These are phyloP conservation scores for Craspedostauros australis DNA, from an alignment of 108 stramenopile genomes.

Conservation along the genomic window DNA sequence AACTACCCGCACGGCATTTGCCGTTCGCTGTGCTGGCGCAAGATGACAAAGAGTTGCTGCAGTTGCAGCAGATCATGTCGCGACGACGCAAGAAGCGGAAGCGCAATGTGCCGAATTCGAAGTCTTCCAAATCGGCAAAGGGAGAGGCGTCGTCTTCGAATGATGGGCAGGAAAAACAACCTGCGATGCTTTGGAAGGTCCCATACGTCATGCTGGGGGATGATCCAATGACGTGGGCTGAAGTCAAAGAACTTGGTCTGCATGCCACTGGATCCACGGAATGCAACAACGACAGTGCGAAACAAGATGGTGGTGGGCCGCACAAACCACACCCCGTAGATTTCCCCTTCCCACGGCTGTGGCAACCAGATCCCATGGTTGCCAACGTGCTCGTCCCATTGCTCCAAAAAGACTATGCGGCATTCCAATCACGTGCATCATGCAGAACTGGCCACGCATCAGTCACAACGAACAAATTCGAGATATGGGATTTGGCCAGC, in stretches of 20 bases:
- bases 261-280: background rate
- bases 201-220: constrained; percentile 19
- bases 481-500: constrained; percentile 72
- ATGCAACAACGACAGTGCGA: background rate
- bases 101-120: no score
- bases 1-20: no score
- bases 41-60: no score
- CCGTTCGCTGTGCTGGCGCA: no score
- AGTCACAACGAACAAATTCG: background rate
- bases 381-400: constrained; percentile 40
- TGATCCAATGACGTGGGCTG: constrained; percentile 11
- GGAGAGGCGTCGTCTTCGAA: no score
- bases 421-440: background rate
- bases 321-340: background rate
- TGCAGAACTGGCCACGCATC: background rate
- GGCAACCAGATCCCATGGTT: constrained; percentile 78
- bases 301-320: background rate
- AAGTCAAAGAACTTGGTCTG: constrained; percentile 10
- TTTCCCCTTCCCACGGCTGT: constrained; percentile 51
- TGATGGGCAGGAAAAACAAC: no score
- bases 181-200: constrained; percentile 27
- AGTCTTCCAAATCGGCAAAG: no score
- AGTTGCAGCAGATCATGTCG: no score
- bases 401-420: constrained; percentile 16
- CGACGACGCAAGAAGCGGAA: no score